phyloP scores from a whole-genome alignment of 176 grass and related monocot species.

The Aegilops longissima region DNA sequence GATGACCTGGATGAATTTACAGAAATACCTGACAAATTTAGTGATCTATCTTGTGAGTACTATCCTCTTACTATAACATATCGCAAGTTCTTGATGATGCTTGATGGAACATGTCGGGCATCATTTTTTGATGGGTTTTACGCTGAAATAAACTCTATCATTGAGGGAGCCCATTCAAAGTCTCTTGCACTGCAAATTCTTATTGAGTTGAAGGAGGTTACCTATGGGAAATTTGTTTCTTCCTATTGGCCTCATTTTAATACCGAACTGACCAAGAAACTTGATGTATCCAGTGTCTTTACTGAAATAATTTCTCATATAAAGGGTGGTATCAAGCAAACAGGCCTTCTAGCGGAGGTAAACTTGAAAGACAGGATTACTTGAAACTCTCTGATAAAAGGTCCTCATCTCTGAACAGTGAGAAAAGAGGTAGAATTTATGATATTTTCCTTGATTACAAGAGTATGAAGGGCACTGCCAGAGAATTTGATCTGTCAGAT shows the following conservation, averaged over 20 bases:
- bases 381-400: slow-evolving; percentile 53
- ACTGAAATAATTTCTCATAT: slow-evolving; percentile 89
- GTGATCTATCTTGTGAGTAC: background rate
- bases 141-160: slow-evolving; percentile 9
- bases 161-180: slow-evolving; percentile 15
- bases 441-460: slow-evolving; percentile 78
- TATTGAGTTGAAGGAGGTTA: slow-evolving; percentile 70
- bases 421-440: slow-evolving; percentile 54
- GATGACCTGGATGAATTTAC: slow-evolving; percentile 50
- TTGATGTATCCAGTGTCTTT: slow-evolving; percentile 66
- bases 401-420: slow-evolving; percentile 47
- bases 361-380: slow-evolving; percentile 48
- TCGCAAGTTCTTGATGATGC: slow-evolving; percentile 79
- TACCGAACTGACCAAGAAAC: slow-evolving; percentile 49
- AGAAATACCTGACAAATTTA: slow-evolving; percentile 58
- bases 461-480: slow-evolving; percentile 38
- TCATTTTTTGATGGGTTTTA: slow-evolving; percentile 67
- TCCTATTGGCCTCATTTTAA: slow-evolving; percentile 79
- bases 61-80: slow-evolving; percentile 73
- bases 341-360: background rate
- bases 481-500: slow-evolving; percentile 77
- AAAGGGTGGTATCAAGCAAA: slow-evolving; percentile 40
- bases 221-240: slow-evolving; percentile 60
- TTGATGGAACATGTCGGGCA: slow-evolving; percentile 62
- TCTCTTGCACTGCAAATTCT: slow-evolving; percentile 48